Percentiles rank a stretch among this genome's conserved stretches.
Conservation (phyloP, 2,329 filamentous ascomycete genomes). For the Cladobotryum protrusum region DNA sequence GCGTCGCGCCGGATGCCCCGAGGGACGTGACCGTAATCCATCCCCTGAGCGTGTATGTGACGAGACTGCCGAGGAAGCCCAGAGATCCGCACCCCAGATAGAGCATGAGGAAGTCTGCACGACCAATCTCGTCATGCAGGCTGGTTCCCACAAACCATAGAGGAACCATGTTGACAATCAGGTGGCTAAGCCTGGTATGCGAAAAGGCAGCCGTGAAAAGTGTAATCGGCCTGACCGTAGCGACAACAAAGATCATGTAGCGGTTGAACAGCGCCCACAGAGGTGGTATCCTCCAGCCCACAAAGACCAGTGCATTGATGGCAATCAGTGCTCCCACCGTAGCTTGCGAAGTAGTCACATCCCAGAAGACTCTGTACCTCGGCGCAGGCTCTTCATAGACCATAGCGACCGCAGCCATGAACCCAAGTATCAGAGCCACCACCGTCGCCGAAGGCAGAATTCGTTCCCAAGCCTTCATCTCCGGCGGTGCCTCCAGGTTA, state of each 20-base stretch:
- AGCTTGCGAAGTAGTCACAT: slow-evolving; percentile 54
- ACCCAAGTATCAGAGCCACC: slow-evolving; percentile 38
- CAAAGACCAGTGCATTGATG: slow-evolving; percentile 51
- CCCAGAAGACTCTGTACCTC: slow-evolving; percentile 50
- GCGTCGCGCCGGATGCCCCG: slow-evolving; percentile 61
- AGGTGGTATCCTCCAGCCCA: slow-evolving; percentile 57
- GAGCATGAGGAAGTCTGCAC: slow-evolving; percentile 62
- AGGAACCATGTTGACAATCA: slow-evolving; percentile 57
- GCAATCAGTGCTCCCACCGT: slow-evolving; percentile 58
- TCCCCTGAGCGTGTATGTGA: slow-evolving; percentile 40
- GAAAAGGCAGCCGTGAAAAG: slow-evolving; percentile 62
- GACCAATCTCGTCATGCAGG: slow-evolving; percentile 64
- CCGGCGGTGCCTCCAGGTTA: slow-evolving; percentile 44
- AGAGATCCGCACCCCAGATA: slow-evolving; percentile 54
- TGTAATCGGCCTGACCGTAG: slow-evolving; percentile 55
- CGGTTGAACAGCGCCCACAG: slow-evolving; percentile 61
- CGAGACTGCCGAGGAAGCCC: slow-evolving; percentile 54
- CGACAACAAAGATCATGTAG: slow-evolving; percentile 60
- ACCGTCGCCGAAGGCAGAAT: slow-evolving; percentile 49
- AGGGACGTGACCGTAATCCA: slow-evolving; percentile 47
- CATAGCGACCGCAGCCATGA: slow-evolving; percentile 37
- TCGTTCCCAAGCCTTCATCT: slow-evolving; percentile 45
- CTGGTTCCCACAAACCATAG: slow-evolving; percentile 61
- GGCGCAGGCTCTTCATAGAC: slow-evolving; percentile 49
- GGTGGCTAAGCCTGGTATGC: slow-evolving; percentile 57